phyloP scores from a whole-genome alignment of 2,329 filamentous ascomycete species.

The Pseudopithomyces chartarum region DNA sequence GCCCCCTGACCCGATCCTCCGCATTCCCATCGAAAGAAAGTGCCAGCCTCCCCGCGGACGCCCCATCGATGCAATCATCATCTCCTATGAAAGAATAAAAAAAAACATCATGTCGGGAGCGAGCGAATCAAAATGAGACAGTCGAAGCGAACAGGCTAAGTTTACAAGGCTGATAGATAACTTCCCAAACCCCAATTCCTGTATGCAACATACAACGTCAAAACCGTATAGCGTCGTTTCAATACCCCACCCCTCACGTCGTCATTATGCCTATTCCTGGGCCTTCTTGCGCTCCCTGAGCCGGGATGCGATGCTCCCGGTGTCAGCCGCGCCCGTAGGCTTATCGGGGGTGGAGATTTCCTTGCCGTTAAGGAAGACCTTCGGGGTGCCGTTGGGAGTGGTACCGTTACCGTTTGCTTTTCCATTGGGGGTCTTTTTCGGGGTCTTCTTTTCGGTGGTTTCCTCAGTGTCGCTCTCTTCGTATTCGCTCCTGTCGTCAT shows the following conservation, averaged over 20 bases:
- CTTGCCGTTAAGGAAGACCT: slow-evolving; percentile 34
- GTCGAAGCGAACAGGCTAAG: not conserved
- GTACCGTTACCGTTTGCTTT: slow-evolving; percentile 12
- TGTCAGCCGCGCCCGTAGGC: slow-evolving; percentile 8
- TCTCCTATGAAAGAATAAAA: not conserved
- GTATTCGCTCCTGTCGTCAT: slow-evolving; percentile 75
- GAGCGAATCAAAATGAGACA: not conserved
- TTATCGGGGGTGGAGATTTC: slow-evolving; percentile 23
- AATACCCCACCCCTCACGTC: not conserved
- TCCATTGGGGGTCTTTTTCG: slow-evolving; percentile 11
- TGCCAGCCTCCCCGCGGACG: not conserved
- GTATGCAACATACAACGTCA: not conserved
- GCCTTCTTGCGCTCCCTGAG: slow-evolving; percentile 24
- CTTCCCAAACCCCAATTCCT: not conserved
- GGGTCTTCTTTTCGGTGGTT: slow-evolving; percentile 22
- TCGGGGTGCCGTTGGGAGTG: slow-evolving; percentile 25
- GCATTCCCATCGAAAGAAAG: not conserved
- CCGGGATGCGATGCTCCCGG: slow-evolving; percentile 22
- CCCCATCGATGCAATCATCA: not conserved
- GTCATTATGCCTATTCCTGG: not conserved
- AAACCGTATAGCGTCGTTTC: not conserved
- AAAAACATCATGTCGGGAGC: not conserved
- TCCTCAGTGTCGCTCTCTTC: slow-evolving; percentile 56
- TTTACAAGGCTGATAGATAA: not conserved
- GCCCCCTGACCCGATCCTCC: not conserved